These are phyloP conservation scores for Scutellaria galericulata DNA, from an alignment of 257 asterid species.

Conservation along the genomic window DNA sequence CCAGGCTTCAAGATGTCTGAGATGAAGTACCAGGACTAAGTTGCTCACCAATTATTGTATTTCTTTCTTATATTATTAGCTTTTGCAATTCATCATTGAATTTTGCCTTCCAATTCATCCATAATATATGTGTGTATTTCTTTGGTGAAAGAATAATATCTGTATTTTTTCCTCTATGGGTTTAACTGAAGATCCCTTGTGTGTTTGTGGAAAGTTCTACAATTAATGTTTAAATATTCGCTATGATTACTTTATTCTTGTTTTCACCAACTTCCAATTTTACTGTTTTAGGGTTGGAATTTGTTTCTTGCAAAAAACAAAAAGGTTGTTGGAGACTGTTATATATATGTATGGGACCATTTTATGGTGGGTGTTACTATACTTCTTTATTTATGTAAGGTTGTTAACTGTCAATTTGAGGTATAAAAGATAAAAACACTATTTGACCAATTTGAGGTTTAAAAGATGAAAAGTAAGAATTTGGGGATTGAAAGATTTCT, in stretches of 20 bases:
- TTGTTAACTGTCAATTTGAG: no score
- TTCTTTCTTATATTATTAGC: conserved; percentile 2
- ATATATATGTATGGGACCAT: no score
- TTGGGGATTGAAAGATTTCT: no score
- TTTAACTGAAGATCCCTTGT: conserved; percentile 4
- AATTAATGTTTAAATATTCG: not conserved
- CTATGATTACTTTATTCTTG: conserved; percentile 5
- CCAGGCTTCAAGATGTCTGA: conserved; percentile 91
- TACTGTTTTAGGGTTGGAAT: no score
- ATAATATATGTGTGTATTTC: conserved; percentile 9
- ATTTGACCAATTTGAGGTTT: no score
- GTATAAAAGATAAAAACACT: no score
- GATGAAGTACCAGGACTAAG: conserved; percentile 85
- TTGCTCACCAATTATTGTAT: not conserved
- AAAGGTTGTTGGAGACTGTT: no score
- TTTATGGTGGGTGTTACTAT: no score
- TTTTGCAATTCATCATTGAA: conserved; percentile 28
- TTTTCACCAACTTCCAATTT: not conserved
- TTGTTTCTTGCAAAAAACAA: no score
- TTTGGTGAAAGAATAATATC: conserved; percentile 33
- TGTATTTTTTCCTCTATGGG: conserved; percentile 18
- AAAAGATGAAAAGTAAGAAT: no score
- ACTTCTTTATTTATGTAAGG: no score
- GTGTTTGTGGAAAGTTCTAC: conserved; percentile 30
- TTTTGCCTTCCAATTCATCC: conserved; percentile 35